Percentiles rank a stretch among this genome's conserved stretches.
phyloP scores from a whole-genome alignment of 2,329 filamentous ascomycete species.

The Cercospora sojina region DNA sequence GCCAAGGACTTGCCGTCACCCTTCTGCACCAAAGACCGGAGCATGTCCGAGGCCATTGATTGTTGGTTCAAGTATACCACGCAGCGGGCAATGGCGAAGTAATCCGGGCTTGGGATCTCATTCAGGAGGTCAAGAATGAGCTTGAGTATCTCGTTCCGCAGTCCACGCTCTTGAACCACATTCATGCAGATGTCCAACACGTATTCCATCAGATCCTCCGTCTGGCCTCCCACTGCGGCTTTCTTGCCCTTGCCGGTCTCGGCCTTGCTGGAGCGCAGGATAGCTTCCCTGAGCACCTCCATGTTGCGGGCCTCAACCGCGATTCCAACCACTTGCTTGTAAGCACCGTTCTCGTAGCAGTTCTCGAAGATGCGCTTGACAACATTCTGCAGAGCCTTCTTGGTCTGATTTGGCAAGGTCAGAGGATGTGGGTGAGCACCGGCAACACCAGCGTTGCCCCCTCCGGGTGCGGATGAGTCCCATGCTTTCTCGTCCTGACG shows the following conservation, averaged over 20 bases:
- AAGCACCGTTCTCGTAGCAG: slow-evolving; percentile 81
- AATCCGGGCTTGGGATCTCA: slow-evolving; percentile 88
- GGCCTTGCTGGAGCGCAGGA: slow-evolving; percentile 83
- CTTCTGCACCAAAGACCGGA: slow-evolving; percentile 76
- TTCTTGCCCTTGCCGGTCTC: slow-evolving; percentile 67
- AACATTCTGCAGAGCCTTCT: slow-evolving; percentile 75
- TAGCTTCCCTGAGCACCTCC: slow-evolving; percentile 79
- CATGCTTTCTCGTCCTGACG: slow-evolving; percentile 68
- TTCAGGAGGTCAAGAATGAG: slow-evolving; percentile 94
- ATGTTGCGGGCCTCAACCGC: slow-evolving; percentile 92
- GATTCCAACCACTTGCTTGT: slow-evolving; percentile 94
- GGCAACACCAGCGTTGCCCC: slow-evolving; percentile 55
- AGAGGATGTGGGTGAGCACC: slow-evolving; percentile 59
- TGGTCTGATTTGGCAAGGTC: slow-evolving; percentile 69
- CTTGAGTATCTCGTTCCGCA: slow-evolving; percentile 80
- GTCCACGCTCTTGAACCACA: slow-evolving; percentile 86
- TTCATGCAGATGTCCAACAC: slow-evolving; percentile 96
- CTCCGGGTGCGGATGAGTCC: slow-evolving; percentile 56
- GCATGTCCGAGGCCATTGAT: slow-evolving; percentile 82
- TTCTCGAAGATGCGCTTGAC: slow-evolving; percentile 89
- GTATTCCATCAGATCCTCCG: slow-evolving; percentile 96
- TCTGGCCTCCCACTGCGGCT: slow-evolving; percentile 56
- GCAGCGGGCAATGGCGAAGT: slow-evolving; percentile 97
- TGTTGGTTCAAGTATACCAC: slow-evolving; percentile 94
- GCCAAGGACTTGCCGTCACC: slow-evolving; percentile 76